phyloP scores from a whole-genome alignment of 1,284 basidiomycete species.

The Malassezia equina region DNA sequence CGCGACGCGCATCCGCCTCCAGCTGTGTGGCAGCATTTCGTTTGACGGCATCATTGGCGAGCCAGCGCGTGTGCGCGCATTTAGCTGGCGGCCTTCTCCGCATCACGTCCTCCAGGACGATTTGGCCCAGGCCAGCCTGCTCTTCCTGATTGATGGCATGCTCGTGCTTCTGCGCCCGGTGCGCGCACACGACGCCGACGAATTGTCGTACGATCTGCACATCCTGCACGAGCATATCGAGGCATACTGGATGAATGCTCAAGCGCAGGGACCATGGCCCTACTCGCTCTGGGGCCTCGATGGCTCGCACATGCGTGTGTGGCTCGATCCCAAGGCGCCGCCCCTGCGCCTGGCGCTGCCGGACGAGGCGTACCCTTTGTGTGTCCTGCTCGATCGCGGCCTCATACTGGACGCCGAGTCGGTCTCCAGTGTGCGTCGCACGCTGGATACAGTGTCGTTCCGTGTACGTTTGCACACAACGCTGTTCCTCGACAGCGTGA shows the following conservation, averaged over 20 bases:
- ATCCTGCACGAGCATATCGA: slow-evolving; percentile 90
- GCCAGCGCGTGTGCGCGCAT: slow-evolving; percentile 71
- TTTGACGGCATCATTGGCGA: slow-evolving; percentile 82
- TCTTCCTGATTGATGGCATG: slow-evolving; percentile 91
- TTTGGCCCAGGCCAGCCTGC: slow-evolving; percentile 80
- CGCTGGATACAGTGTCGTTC: slow-evolving; percentile 82
- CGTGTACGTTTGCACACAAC: slow-evolving; percentile 86
- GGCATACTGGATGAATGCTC: slow-evolving; percentile 94
- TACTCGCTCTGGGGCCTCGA: slow-evolving; percentile 98
- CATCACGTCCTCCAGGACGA: slow-evolving; percentile 89
- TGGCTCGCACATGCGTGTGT: slow-evolving; percentile 74
- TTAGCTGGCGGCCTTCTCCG: slow-evolving; percentile 93
- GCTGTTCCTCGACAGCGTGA: slow-evolving; percentile 83
- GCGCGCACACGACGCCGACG: slow-evolving; percentile 51
- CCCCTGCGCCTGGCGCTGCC: slow-evolving; percentile 59
- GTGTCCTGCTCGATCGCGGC: slow-evolving; percentile 94
- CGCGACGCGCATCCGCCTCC: slow-evolving; percentile 67
- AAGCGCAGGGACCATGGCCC: slow-evolving; percentile 80
- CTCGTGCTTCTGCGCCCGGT: slow-evolving; percentile 63
- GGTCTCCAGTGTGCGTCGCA: slow-evolving; percentile 65
- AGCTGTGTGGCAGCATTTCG: slow-evolving; percentile 80
- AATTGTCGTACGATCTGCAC: slow-evolving; percentile 92
- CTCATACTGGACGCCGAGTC: slow-evolving; percentile 94
- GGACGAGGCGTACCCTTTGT: slow-evolving; percentile 88
- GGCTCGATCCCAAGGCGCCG: slow-evolving; percentile 87